These are phyloP conservation scores for Raphanus raphanistrum DNA, from an alignment of 345 rosid genomes.

Conservation along the genomic window DNA sequence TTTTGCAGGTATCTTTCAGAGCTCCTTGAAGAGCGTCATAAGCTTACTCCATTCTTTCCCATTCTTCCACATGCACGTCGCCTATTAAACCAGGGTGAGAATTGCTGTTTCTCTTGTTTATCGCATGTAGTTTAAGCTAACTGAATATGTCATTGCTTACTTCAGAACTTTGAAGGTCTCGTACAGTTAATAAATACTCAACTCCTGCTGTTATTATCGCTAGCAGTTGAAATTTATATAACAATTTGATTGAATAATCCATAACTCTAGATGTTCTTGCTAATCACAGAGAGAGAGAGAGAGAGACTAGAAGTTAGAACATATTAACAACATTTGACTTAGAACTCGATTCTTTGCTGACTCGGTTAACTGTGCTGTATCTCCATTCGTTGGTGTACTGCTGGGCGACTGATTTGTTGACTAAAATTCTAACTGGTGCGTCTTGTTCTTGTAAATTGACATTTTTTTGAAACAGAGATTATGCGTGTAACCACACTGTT, in stretches of 20 bases:
- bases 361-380: constrained; percentile 54
- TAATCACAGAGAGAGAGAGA: neutral
- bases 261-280: constrained; percentile 9
- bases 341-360: constrained; percentile 38
- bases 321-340: neutral
- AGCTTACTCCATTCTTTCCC: constrained; percentile 67
- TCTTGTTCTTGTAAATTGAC: constrained; percentile 95
- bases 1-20: constrained; percentile 70
- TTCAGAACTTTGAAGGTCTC: constrained; percentile 13
- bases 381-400: constrained; percentile 60
- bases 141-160: constrained; percentile 1
- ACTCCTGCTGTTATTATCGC: neutral
- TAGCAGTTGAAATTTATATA: neutral
- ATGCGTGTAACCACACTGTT: constrained; percentile 97
- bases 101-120: constrained; percentile 10
- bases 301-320: neutral
- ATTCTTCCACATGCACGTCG: constrained; percentile 63
- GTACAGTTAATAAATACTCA: neutral
- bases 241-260: neutral
- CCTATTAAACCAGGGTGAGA: constrained; percentile 76
- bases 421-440: constrained; percentile 84
- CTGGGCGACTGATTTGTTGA: constrained; percentile 57
- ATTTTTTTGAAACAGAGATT: constrained; percentile 94
- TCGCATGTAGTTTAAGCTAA: neutral
- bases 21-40: constrained; percentile 73